phyloP scores from a whole-genome alignment of 495 filamentous ascomycete species.

The Pseudomonodictys pantanalensis region DNA sequence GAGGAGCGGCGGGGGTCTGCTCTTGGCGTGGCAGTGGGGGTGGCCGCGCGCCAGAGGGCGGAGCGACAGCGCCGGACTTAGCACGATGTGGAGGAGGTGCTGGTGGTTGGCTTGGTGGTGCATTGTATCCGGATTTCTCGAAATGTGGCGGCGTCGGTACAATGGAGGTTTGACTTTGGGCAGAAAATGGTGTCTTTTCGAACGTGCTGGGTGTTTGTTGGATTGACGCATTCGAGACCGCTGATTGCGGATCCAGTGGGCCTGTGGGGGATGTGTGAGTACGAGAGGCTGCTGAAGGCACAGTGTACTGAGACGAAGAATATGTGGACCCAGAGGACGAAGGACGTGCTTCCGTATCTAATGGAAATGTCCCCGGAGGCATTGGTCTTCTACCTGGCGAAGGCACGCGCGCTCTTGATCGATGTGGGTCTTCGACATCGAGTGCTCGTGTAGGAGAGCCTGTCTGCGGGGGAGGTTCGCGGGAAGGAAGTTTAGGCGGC shows the following conservation, averaged over 20 bases:
- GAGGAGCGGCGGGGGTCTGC: neutral
- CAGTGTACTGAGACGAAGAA: slow-evolving; percentile 19
- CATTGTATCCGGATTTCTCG: slow-evolving; percentile 1
- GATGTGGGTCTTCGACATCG: slow-evolving; percentile 8
- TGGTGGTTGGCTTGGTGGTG: neutral
- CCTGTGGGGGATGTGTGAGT: slow-evolving; percentile 8
- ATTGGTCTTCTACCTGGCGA: slow-evolving; percentile 14
- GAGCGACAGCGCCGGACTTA: too few species aligned
- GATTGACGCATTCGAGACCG: neutral
- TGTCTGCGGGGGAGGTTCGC: slow-evolving; percentile 1
- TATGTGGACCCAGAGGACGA: too few species aligned
- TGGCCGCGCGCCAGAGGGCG: too few species aligned
- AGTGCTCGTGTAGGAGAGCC: neutral
- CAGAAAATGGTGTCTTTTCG: slow-evolving; percentile 1
- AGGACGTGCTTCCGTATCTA: slow-evolving; percentile 25
- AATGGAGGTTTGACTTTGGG: slow-evolving; percentile 8
- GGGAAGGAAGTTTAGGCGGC: slow-evolving; percentile 6
- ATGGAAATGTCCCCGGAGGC: slow-evolving; percentile 12
- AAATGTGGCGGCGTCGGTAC: slow-evolving; percentile 18
- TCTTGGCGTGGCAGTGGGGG: too few species aligned
- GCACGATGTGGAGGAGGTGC: slow-evolving; percentile 11
- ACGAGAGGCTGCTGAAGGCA: slow-evolving; percentile 17
- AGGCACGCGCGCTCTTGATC: slow-evolving; percentile 20
- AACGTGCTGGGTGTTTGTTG: neutral
- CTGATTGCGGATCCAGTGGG: neutral